A percentile compares a stretch with the other conserved stretches of the same genome.
These are phyloP conservation scores for Camelina laxa DNA, from an alignment of 345 rosid species.

Conservation along the genomic window DNA sequence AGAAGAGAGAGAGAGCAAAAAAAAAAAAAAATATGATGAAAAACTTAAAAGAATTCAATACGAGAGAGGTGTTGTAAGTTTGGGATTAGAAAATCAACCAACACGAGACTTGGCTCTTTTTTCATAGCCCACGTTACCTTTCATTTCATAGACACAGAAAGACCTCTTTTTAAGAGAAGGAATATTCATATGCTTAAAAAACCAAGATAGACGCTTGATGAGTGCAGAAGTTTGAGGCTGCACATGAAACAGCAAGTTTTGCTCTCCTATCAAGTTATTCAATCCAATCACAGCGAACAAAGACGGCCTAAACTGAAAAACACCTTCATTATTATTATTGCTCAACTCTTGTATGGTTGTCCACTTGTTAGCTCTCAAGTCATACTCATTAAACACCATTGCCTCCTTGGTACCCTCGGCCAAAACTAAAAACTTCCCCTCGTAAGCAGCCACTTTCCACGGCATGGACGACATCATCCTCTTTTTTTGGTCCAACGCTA, in stretches of 20 bases:
- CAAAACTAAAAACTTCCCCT: slow-evolving; percentile 2
- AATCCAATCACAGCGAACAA: slow-evolving; percentile 5
- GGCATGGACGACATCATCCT: background rate
- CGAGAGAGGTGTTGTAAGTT: too few relatives aligned
- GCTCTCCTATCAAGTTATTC: background rate
- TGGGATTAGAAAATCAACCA: too few relatives aligned
- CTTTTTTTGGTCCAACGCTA: background rate
- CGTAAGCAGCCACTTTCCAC: slow-evolving; percentile 15
- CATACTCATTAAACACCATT: slow-evolving; percentile 10
- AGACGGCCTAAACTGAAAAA: slow-evolving; percentile 12
- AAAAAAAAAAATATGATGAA: too few relatives aligned
- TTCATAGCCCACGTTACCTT: background rate
- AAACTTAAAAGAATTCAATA: too few relatives aligned
- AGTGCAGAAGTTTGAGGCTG: background rate
- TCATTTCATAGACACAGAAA: too few relatives aligned
- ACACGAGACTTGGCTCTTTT: background rate
- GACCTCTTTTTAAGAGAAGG: background rate
- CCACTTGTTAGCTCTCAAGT: slow-evolving; percentile 24
- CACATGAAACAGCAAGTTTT: background rate
- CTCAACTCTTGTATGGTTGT: background rate
- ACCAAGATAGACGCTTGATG: background rate
- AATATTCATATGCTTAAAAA: too few relatives aligned
- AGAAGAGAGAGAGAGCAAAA: too few relatives aligned
- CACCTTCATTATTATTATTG: background rate
- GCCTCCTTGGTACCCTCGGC: background rate